Base-by-base conservation (phyloP, 2,329 filamentous ascomycete species). In the Sporothrix inflata region DNA sequence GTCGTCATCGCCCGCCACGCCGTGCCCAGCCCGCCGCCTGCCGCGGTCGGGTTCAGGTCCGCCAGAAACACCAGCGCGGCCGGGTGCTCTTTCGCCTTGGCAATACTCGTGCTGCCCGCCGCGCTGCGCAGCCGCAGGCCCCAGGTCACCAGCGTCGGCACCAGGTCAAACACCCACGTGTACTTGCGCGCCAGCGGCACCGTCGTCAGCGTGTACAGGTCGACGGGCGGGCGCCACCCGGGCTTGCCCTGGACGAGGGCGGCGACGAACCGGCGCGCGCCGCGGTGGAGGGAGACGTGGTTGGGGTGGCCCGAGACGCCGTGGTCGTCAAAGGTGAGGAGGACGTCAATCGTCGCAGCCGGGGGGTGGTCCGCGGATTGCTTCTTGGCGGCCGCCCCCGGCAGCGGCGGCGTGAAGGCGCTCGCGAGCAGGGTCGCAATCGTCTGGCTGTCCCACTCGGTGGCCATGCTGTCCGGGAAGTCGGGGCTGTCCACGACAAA, bases 241-340 rank as follows among this genome's bases (percentile, higher is more conserved):
- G 87, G 80, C 76, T 88, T 86, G 71, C 87, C 87, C 67, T 87
- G 86, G 81, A 91, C 88, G 68, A 97, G 85, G 8, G 85, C 81
- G 69, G 86, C 83, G 70, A 97, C 80, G 80, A 97, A 98, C 66
- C 87, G 82, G 61, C 88, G 87, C 7, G 94, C 93, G 72, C 95
- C 96, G 80, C 92, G 87, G 83, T 94, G 94, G 9, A 98, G 88
- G 6, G 94, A 94, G 75, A 92, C 92, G 83, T 99, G 96, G 84
- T 99, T 99, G 27, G 94, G 94, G 82, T 99, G 96, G 57, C 89
- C 88, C 73, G 94, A 97, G 66, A 99, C 86, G 73, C 96, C 96
- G 66, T 82, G 75, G n/a, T 82, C 79, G 83, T 99, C 96, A 79
- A 99, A 99, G 40, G 96, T 99, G 75, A 99, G 85, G 76, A 99